Evolutionary conservation across 2,329 filamentous ascomycete genomes (phyloP), one percentile per base, ranked within the genome.

Genomic region (Onygenales sp.): DNA sequence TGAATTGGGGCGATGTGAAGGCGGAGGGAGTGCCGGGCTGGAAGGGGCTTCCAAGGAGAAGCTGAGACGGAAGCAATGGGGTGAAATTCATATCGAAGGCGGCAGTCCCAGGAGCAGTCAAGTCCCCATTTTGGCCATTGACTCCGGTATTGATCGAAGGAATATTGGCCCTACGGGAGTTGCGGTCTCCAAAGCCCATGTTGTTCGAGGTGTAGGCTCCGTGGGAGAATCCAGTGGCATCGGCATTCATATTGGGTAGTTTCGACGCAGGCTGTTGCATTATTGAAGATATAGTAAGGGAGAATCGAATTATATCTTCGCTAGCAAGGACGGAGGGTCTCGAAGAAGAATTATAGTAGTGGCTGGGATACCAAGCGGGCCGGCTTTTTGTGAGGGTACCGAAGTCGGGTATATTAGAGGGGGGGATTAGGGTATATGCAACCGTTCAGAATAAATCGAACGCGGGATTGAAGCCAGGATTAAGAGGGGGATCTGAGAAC

Each of bases 81-180:
- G 93, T 96, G 72, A 96, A 97, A 74, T 97, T 93, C 92, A 97
- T 96, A 67, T 97, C 93, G 67, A 90, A 95, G 43, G 82, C 89
- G 49, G 53, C 89, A 49, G 55, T 92, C 43, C 87, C 90, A 13
- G 93, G 91, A 27, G 87, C 92, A 60, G 86, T 79, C 82, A 95
- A 83, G 59, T 95, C 90, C 63, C 79, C 81, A 55, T 78, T 82
- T 64, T 80, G 78, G 57, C 77, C 74, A 52, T 71, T 73, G 58
- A 82, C 76, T 65, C 86, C 84, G 21, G 93, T 96, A 71, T 96
- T 96, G 75, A 97, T 95, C 58, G 86, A 84, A 58, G 92, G 89
- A 65, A 97, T 87, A 73, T 94, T 95, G 57, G 71, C 71, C 62
- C 90, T 82, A 64, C 91, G 86, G 61, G 87, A 83, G 71, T 94